A percentile compares a stretch with the other conserved stretches of the same genome.
phyloP scores from a whole-genome alignment of 805 yeast species.

The Cyberlindnera xylosilytica region DNA sequence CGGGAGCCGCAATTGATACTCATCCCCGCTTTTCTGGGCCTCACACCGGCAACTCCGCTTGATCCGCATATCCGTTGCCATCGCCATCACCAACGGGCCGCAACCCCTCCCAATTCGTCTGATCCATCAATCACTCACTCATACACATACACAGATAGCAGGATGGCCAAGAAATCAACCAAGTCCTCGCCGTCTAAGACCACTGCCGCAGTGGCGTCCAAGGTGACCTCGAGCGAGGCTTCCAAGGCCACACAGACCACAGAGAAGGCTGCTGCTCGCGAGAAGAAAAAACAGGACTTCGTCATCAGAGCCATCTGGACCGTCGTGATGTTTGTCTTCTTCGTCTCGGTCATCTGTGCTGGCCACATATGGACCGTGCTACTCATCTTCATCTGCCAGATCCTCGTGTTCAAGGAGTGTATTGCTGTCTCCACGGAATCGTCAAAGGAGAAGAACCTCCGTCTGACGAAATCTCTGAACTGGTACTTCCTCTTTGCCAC shows the following conservation, averaged over 20 bases:
- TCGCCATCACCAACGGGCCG: too few relatives aligned
- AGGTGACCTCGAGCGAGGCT: too few relatives aligned
- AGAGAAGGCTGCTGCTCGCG: background rate
- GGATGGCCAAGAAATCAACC: too few relatives aligned
- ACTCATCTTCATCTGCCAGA: slow-evolving; percentile 69
- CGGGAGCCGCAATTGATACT: too few relatives aligned
- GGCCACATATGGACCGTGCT: slow-evolving; percentile 84
- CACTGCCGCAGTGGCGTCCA: too few relatives aligned
- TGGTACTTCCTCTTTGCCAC: slow-evolving; percentile 93
- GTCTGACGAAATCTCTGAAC: slow-evolving; percentile 77
- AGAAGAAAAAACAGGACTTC: slow-evolving; percentile 77
- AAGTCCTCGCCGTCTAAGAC: background rate
- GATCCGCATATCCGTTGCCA: too few relatives aligned
- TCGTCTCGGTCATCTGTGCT: slow-evolving; percentile 66
- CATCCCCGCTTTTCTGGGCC: too few relatives aligned
- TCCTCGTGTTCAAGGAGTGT: slow-evolving; percentile 86
- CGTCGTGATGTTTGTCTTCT: slow-evolving; percentile 77
- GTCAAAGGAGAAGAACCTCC: slow-evolving; percentile 76
- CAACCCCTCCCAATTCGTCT: too few relatives aligned
- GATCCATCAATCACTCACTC: background rate
- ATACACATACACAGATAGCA: background rate
- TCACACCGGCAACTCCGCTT: too few relatives aligned
- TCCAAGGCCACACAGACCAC: too few relatives aligned
- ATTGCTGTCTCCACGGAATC: slow-evolving; percentile 80
- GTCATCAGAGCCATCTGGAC: slow-evolving; percentile 91